phyloP scores from a whole-genome alignment of 2,329 filamentous ascomycete species.

The Fonsecaea monophora region DNA sequence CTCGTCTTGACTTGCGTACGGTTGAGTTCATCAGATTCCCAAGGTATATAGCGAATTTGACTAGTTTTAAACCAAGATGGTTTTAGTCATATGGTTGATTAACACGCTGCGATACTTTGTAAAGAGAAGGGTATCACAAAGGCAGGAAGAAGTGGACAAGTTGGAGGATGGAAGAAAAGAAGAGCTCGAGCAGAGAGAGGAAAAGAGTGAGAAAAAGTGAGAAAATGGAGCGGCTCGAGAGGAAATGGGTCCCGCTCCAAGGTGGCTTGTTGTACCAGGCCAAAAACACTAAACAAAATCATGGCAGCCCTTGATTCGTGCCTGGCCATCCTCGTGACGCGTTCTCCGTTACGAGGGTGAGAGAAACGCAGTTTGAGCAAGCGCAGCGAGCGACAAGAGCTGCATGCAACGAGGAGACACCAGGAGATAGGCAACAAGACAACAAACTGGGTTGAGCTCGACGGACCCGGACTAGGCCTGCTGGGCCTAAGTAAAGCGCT shows the following conservation, averaged over 20 bases:
- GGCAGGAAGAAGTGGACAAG: background rate
- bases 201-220: constrained; percentile 15
- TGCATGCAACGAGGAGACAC: background rate
- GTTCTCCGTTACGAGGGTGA: constrained; percentile 16
- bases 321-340: constrained; percentile 21
- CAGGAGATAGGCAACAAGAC: constrained; percentile 4
- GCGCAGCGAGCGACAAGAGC: constrained; percentile 7
- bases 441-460: constrained; percentile 1
- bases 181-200: background rate
- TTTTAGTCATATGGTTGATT: background rate
- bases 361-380: constrained; percentile 16
- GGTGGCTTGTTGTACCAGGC: constrained; percentile 19
- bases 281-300: constrained; percentile 5
- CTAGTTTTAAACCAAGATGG: background rate
- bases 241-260: background rate
- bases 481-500: constrained; percentile 1
- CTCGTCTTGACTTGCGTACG: constrained; percentile 10
- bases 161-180: background rate
- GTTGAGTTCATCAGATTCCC: constrained; percentile 1
- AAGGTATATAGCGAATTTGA: background rate
- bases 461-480: background rate
- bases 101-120: background rate
- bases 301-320: constrained; percentile 19
- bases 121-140: background rate
- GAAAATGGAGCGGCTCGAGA: constrained; percentile 12